Evolutionary conservation across 116 monocot species (phyloP).

Genomic region (Posidonia oceanica): DNA sequence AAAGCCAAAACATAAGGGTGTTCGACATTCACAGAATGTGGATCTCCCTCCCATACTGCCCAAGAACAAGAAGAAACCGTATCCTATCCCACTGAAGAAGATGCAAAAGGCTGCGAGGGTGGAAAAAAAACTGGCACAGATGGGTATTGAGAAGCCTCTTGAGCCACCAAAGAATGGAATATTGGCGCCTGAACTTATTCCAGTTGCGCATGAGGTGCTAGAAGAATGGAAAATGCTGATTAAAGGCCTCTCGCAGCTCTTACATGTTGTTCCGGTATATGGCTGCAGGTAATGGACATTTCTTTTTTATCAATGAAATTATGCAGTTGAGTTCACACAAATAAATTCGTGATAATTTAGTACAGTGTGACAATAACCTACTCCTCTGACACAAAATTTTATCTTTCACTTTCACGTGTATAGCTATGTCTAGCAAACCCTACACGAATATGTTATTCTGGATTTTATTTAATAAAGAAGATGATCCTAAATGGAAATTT

Average conservation of each 20-base stretch:
- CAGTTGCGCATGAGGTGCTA: constrained; percentile 64
- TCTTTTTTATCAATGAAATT: neutral
- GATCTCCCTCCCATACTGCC: constrained; percentile 65
- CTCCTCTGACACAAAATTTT: too few species aligned
- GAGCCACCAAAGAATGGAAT: constrained; percentile 87
- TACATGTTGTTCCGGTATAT: constrained; percentile 66
- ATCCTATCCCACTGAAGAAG: constrained; percentile 62
- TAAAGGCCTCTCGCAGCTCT: constrained; percentile 69
- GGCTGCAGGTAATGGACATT: constrained; percentile 62
- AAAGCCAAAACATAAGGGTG: neutral
- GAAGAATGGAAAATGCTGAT: constrained; percentile 84
- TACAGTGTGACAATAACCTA: too few species aligned
- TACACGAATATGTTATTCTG: too few species aligned
- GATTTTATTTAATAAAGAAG: too few species aligned
- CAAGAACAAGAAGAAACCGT: constrained; percentile 85
- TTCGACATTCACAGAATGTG: constrained; percentile 52
- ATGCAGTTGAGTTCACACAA: neutral
- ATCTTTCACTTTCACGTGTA: too few species aligned
- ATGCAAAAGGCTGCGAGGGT: constrained; percentile 38
- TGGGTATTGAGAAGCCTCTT: constrained; percentile 85
- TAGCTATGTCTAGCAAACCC: too few species aligned
- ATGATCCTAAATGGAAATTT: too few species aligned
- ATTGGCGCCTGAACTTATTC: constrained; percentile 75
- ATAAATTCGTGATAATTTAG: too few species aligned
- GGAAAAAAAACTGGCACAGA: constrained; percentile 61